A percentile compares a stretch with the other conserved stretches of the same genome.
Evolutionary conservation across 2,329 filamentous ascomycete genomes (phyloP).

Genomic region (Leptographium wingfieldii): DNA sequence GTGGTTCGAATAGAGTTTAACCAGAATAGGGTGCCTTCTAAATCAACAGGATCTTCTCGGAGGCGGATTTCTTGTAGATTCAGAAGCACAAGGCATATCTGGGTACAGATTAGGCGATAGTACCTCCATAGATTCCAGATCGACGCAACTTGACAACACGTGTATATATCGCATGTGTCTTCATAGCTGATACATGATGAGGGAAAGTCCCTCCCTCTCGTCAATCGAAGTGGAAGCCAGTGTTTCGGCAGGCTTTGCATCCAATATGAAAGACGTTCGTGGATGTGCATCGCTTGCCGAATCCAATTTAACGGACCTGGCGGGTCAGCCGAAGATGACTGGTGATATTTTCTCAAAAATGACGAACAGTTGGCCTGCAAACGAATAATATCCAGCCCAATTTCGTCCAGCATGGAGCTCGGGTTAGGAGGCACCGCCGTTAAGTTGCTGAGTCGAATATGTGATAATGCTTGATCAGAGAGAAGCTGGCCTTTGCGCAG

Average conservation of each 20-base stretch:
- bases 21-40: neutral
- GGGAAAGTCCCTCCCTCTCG: neutral
- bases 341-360: neutral
- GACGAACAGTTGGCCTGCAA: neutral
- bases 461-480: neutral
- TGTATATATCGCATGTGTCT: neutral
- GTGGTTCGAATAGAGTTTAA: neutral
- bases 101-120: neutral
- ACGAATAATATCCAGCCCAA: neutral
- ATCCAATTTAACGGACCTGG: neutral
- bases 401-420: slow-evolving; percentile 1
- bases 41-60: neutral
- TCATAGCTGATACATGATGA: neutral
- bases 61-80: neutral
- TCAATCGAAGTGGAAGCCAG: neutral
- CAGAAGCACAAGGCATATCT: neutral
- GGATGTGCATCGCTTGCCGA: neutral
- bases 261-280: neutral
- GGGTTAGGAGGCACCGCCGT: neutral
- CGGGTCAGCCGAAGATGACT: neutral
- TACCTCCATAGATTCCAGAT: slow-evolving; percentile 2
- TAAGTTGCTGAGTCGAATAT: neutral
- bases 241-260: neutral
- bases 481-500: neutral
- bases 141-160: neutral